These are phyloP conservation scores for Candida odintsovae DNA, from an alignment of 805 yeast species.

Conservation along the genomic window DNA sequence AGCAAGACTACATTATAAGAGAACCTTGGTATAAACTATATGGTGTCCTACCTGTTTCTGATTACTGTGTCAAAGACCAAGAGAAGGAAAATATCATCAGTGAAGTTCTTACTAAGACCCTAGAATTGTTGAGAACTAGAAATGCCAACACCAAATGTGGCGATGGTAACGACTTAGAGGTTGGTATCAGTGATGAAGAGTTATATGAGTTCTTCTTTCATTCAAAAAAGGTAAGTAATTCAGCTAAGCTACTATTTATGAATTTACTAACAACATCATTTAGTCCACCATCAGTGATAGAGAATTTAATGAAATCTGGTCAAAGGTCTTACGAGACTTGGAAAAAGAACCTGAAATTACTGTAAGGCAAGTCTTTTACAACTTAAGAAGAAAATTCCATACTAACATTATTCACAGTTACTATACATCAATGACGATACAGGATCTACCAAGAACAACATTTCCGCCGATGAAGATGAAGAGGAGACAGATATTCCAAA, in stretches of 20 bases:
- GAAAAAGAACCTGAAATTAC: constrained; percentile 63
- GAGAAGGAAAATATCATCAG: constrained; percentile 61
- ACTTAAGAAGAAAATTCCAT: constrained; percentile 1
- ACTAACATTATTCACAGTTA: constrained; percentile 21
- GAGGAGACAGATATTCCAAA: constrained; percentile 32
- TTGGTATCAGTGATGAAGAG: constrained; percentile 46
- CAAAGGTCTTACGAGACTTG: constrained; percentile 52
- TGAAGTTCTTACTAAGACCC: constrained; percentile 59
- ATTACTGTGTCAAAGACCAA: constrained; percentile 69
- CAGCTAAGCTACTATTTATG: neutral
- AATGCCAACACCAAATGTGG: constrained; percentile 65
- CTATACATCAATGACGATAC: constrained; percentile 32
- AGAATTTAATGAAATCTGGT: constrained; percentile 76
- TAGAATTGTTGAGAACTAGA: constrained; percentile 58
- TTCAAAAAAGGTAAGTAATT: constrained; percentile 27
- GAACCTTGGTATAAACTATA: constrained; percentile 50
- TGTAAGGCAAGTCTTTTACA: constrained; percentile 65
- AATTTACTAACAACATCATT: neutral
- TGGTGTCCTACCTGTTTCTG: constrained; percentile 56
- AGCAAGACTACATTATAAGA: constrained; percentile 51
- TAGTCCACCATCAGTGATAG: constrained; percentile 31
- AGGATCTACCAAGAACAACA: constrained; percentile 32
- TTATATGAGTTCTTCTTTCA: constrained; percentile 45
- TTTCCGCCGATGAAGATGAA: constrained; percentile 34
- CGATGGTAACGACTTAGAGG: constrained; percentile 38